Conservation (phyloP, 2,329 filamentous ascomycete species). For the Pyrenochaeta sp. region DNA sequence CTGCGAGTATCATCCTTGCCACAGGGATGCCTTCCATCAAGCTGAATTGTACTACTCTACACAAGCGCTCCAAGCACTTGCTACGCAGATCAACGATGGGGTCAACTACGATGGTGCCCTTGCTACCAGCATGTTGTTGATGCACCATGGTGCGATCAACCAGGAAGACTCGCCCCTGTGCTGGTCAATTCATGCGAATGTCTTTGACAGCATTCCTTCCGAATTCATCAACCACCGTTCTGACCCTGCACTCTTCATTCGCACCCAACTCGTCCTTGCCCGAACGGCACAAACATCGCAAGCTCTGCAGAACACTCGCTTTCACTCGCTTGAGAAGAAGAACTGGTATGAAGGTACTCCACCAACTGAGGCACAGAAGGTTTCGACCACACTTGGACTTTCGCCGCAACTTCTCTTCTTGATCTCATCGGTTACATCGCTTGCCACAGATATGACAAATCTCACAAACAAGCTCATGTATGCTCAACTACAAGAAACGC, state of each 20-base stretch:
- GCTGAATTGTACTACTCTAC: conserved; percentile 44
- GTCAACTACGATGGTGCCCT: conserved; percentile 38
- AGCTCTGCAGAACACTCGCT: conserved; percentile 24
- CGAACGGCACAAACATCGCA: conserved; percentile 35
- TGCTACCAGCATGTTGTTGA: conserved; percentile 43
- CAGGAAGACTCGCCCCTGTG: conserved; percentile 36
- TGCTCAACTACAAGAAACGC: conserved; percentile 33
- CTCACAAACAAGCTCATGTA: conserved; percentile 30
- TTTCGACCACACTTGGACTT: conserved; percentile 34
- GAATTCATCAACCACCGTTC: conserved; percentile 31
- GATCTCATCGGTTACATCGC: conserved; percentile 37
- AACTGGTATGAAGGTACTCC: conserved; percentile 33
- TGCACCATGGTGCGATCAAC: conserved; percentile 41
- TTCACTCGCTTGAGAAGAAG: conserved; percentile 34
- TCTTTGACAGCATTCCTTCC: conserved; percentile 39
- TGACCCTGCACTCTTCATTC: conserved; percentile 38
- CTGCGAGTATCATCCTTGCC: conserved; percentile 34
- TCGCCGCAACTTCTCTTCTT: conserved; percentile 40
- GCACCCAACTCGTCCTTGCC: conserved; percentile 36
- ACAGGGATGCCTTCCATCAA: conserved; percentile 38
- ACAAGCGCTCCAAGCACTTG: conserved; percentile 37
- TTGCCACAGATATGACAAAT: conserved; percentile 20
- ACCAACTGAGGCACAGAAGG: conserved; percentile 28
- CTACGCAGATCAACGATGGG: conserved; percentile 36
- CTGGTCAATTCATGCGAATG: conserved; percentile 44